Evolutionary conservation across 495 filamentous ascomycete genomes (phyloP), one percentile per base, ranked within the genome.

Genomic region (Neurospora sp.): DNA sequence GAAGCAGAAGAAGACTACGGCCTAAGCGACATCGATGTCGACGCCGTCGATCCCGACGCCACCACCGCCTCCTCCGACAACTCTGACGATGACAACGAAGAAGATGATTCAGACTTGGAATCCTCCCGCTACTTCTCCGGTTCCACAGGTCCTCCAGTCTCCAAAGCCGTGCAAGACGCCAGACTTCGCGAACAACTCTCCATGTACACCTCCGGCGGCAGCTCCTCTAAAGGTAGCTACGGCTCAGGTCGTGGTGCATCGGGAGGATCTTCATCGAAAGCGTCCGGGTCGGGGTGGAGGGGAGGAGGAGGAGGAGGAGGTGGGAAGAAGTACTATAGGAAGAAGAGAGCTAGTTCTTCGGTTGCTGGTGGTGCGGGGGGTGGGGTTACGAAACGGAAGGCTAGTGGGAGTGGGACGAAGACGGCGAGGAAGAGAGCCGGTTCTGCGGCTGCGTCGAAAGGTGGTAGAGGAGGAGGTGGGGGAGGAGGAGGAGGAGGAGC

Each of bases 1-100:
- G 71, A 87, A 89, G 85, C 87, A 48, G 90, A 87, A 85, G 7
- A 89, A 91, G 85, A 88, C 37, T 85, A 86, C 42, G 83, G 83
- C 39, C 79, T 83, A 27, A 85, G 86, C 54, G 82, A 83, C 35
- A 81, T 86, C 18, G 79, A 78, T n/a, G n/a, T n/a, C 11, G 81
- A 82, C 10, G 82, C 79, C 14, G 81, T 80, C 35, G 81, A 80
- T 10, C 74, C 82, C 9, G 90, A 87, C 74, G 90, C 89, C 69
- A 75, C 75, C 37, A 73, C 76, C 54, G 27, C 27, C 10, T 70
- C 27, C 10, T 70, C 77, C 7, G 75, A 81, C 2, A 78, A 80
- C 6, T 79, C 77, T 4, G 74, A 79, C 27, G 62, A 48, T 2
- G 74, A 79, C 27, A 40, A 48, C 76, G 79, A 46, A 81, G 80